Evolutionary conservation across 2,329 filamentous ascomycete species (phyloP).

Genomic region (Fusarium nanum): DNA sequence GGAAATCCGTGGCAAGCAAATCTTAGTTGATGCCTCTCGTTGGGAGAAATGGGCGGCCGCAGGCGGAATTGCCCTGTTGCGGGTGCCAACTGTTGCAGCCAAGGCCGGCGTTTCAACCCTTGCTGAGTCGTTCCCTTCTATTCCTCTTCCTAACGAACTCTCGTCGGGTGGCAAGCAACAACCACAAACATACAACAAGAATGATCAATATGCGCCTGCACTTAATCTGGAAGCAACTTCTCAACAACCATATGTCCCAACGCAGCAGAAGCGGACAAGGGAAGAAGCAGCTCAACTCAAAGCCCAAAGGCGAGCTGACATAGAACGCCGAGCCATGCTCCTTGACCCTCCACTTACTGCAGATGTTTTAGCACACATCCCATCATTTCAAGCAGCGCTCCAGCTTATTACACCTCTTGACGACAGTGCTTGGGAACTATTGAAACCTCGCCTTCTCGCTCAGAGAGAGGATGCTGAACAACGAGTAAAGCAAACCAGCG

Average conservation of each 20-base stretch:
- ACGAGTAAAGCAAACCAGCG: conserved; percentile 57
- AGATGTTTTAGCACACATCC: conserved; percentile 73
- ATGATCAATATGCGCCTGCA: conserved; percentile 7
- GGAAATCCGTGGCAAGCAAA: conserved; percentile 69
- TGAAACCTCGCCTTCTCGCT: conserved; percentile 74
- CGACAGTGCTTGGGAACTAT: conserved; percentile 75
- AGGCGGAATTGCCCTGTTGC: conserved; percentile 56
- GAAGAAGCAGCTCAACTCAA: conserved; percentile 74
- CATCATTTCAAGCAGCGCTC: conserved; percentile 78
- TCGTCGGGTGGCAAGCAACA: neutral
- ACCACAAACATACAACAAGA: conserved; percentile 1
- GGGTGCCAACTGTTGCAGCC: conserved; percentile 31
- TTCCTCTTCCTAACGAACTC: neutral
- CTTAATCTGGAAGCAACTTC: conserved; percentile 8
- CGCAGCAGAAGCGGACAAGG: conserved; percentile 64
- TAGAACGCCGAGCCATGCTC: conserved; percentile 75
- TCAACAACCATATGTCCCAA: conserved; percentile 2
- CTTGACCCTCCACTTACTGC: conserved; percentile 74
- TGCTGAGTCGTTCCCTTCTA: neutral
- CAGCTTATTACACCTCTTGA: conserved; percentile 76
- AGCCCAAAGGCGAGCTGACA: conserved; percentile 72
- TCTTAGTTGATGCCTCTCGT: conserved; percentile 70
- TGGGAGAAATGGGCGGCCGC: conserved; percentile 79
- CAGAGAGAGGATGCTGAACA: conserved; percentile 75
- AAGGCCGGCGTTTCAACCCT: neutral